Percentiles rank a stretch among this genome's conserved stretches.
Evolutionary conservation across 1,284 basidiomycete species (phyloP).

Genomic region (Thelephora terrestris): DNA sequence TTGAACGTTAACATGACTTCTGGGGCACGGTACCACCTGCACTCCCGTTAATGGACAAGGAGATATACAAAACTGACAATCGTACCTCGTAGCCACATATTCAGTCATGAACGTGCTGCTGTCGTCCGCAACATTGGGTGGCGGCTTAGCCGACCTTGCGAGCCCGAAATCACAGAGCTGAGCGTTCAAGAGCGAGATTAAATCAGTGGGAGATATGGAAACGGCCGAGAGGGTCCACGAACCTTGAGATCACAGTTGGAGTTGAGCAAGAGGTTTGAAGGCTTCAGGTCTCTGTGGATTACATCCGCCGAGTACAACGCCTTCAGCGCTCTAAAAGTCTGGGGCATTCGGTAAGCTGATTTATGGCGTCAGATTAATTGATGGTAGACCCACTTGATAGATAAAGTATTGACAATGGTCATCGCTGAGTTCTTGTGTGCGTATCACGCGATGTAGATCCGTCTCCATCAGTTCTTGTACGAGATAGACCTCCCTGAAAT

Average conservation of each 20-base stretch:
- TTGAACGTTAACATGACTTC: conserved; percentile 96
- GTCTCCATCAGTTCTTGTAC: conserved; percentile 91
- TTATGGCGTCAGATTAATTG: not conserved
- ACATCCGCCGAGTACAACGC: conserved; percentile 88
- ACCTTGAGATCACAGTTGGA: conserved; percentile 94
- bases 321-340: conserved; percentile 86
- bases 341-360: conserved; percentile 6
- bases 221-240: conserved; percentile 8
- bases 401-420: conserved; percentile 95
- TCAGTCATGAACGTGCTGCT: conserved; percentile 91
- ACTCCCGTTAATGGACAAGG: not conserved
- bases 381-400: conserved; percentile 62
- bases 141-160: conserved; percentile 73
- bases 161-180: conserved; percentile 91
- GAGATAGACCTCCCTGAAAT: conserved; percentile 75
- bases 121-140: conserved; percentile 72
- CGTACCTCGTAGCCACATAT: conserved; percentile 79
- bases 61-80: not conserved
- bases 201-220: not conserved
- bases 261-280: conserved; percentile 85
- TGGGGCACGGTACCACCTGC: conserved; percentile 90
- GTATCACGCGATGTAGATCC: conserved; percentile 81
- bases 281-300: conserved; percentile 85
- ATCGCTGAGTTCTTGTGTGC: conserved; percentile 76
- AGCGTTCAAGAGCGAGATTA: not conserved